Evolutionary conservation across 1,284 basidiomycete genomes (phyloP).

Genomic region (Gastroboletus turbinatus): DNA sequence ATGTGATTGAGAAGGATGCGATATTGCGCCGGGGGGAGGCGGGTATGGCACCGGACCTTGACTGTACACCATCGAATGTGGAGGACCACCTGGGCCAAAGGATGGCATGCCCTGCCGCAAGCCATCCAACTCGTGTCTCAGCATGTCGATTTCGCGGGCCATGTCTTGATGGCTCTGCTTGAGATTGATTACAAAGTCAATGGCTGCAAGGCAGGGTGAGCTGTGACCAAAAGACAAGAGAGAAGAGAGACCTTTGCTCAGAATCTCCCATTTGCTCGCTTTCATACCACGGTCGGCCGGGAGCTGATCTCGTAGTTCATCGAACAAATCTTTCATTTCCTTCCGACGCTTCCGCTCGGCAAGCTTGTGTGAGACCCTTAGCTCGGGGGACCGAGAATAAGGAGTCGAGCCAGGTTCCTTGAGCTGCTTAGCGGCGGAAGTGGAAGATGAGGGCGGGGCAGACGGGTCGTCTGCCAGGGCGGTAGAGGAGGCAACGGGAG

Average conservation of each 20-base stretch:
- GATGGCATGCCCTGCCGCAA: constrained; percentile 60
- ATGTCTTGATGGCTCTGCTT: constrained; percentile 77
- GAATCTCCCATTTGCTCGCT: constrained; percentile 95
- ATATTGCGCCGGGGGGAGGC: constrained; percentile 42
- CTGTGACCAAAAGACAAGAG: neutral
- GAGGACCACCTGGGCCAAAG: constrained; percentile 50
- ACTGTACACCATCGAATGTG: constrained; percentile 54
- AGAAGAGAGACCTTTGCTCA: constrained; percentile 76
- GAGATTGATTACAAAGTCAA: constrained; percentile 80
- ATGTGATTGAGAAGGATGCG: constrained; percentile 39
- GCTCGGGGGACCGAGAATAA: constrained; percentile 91
- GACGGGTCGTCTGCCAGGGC: constrained; percentile 40
- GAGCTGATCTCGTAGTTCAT: constrained; percentile 87
- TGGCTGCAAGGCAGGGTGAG: constrained; percentile 52
- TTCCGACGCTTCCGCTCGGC: constrained; percentile 93
- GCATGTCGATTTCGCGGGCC: constrained; percentile 73
- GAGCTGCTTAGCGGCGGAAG: constrained; percentile 21
- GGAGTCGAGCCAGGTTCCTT: constrained; percentile 67
- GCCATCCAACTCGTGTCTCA: constrained; percentile 72
- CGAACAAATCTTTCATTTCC: constrained; percentile 97
- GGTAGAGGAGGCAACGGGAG: constrained; percentile 37
- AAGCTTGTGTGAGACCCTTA: constrained; percentile 91
- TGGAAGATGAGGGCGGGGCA: constrained; percentile 35
- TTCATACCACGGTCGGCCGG: constrained; percentile 92
- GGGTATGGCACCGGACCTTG: constrained; percentile 46